A percentile compares a stretch with the other conserved stretches of the same genome.
Evolutionary conservation across 164 flowering plant species (phyloP).

Genomic region (Kingdonia uniflora): DNA sequence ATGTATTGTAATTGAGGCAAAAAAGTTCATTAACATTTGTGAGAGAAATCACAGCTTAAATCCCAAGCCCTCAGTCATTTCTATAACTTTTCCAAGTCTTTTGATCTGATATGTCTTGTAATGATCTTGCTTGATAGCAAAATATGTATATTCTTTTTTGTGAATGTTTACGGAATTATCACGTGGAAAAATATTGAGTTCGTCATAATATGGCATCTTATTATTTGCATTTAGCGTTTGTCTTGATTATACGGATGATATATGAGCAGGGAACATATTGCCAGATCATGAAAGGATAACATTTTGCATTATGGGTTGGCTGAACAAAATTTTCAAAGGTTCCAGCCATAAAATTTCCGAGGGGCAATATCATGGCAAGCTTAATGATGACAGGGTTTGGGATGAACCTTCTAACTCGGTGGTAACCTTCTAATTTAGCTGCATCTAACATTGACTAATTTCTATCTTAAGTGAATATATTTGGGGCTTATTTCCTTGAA

Average conservation of each 20-base stretch:
- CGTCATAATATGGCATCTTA: too few relatives aligned
- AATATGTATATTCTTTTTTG: too few relatives aligned
- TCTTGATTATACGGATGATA: background rate
- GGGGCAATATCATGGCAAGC: slow-evolving; percentile 43
- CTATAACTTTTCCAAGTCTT: too few relatives aligned
- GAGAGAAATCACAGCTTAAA: too few relatives aligned
- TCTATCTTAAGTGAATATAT: background rate
- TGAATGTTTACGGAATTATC: too few relatives aligned
- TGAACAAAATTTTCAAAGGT: slow-evolving; percentile 62
- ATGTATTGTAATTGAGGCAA: too few relatives aligned
- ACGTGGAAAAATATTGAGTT: too few relatives aligned
- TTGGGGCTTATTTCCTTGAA: background rate
- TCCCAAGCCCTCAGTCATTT: too few relatives aligned
- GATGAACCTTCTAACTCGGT: slow-evolving; percentile 38
- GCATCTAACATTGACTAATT: too few relatives aligned
- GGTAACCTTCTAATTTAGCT: slow-evolving; percentile 20
- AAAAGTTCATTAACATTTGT: too few relatives aligned
- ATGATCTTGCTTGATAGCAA: too few relatives aligned
- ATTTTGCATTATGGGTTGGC: slow-evolving; percentile 62
- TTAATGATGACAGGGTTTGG: slow-evolving; percentile 36
- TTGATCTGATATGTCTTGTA: too few relatives aligned
- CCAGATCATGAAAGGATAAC: slow-evolving; percentile 29
- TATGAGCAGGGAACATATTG: slow-evolving; percentile 20
- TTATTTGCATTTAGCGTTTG: background rate
- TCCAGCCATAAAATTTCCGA: slow-evolving; percentile 41